These are phyloP conservation scores for Breynia disticha DNA, from an alignment of 441 rosid species.

Conservation along the genomic window DNA sequence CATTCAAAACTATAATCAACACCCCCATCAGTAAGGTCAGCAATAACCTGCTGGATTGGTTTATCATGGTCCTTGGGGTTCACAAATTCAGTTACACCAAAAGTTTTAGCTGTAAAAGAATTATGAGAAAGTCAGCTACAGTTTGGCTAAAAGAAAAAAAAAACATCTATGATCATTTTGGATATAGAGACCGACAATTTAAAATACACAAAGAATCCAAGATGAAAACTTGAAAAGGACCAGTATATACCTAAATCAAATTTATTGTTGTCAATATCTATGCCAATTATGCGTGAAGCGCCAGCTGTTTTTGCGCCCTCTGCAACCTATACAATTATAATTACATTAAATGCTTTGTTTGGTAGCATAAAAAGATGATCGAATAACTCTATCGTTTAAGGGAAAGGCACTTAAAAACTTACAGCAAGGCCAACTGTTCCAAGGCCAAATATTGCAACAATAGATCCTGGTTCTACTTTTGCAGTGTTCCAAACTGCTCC, in stretches of 20 bases:
- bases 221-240: neutral
- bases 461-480: slow-evolving; percentile 86
- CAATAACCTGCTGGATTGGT: slow-evolving; percentile 84
- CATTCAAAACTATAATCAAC: slow-evolving; percentile 97
- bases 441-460: slow-evolving; percentile 88
- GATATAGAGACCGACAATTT: too few relatives aligned
- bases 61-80: slow-evolving; percentile 87
- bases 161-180: neutral
- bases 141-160: neutral
- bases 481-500: slow-evolving; percentile 99
- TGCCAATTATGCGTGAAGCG: slow-evolving; percentile 83
- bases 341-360: neutral
- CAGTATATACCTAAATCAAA: slow-evolving; percentile 42
- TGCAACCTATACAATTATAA: slow-evolving; percentile 50
- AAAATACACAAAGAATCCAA: neutral
- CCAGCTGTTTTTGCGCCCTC: slow-evolving; percentile 95
- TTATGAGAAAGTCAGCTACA: neutral
- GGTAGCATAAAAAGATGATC: neutral
- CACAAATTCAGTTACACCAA: slow-evolving; percentile 92
- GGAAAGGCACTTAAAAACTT: slow-evolving; percentile 18
- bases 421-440: slow-evolving; percentile 97
- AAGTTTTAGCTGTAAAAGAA: slow-evolving; percentile 58
- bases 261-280: slow-evolving; percentile 79
- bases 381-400: neutral
- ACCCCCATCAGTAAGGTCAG: slow-evolving; percentile 92